Percentiles rank a stretch among this genome's conserved stretches.
These are phyloP conservation scores for Vitellaria paradoxa DNA, from an alignment of 179 eudicot species.

Conservation along the genomic window DNA sequence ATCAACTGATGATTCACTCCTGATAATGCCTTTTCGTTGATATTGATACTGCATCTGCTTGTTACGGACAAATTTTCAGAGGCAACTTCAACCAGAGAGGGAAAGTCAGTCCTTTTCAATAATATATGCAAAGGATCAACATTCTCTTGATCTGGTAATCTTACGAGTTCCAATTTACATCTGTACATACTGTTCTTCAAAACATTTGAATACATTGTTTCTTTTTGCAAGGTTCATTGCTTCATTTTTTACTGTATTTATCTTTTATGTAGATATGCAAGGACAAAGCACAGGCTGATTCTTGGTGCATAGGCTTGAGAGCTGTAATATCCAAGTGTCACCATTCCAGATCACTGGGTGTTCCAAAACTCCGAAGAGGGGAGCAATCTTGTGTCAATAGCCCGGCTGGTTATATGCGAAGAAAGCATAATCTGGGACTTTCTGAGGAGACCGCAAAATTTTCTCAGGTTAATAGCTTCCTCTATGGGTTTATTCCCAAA, in stretches of 20 bases:
- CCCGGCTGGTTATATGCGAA: conserved; percentile 35
- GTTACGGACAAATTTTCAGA: conserved; percentile 23
- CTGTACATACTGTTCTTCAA: neutral
- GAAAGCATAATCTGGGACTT: conserved; percentile 35
- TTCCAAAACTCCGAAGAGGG: conserved; percentile 23
- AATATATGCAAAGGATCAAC: conserved; percentile 26
- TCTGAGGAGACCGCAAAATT: conserved; percentile 18
- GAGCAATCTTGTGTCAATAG: conserved; percentile 38
- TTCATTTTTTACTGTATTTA: neutral
- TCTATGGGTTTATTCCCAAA: neutral
- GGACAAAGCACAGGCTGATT: conserved; percentile 40
- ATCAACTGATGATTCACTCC: conserved; percentile 9
- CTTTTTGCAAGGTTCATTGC: neutral
- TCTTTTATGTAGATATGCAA: conserved; percentile 35
- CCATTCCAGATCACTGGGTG: conserved; percentile 13
- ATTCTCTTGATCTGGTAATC: conserved; percentile 43
- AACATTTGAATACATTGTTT: neutral
- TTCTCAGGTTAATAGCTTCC: conserved; percentile 23
- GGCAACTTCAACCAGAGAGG: conserved; percentile 35
- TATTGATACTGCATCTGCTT: conserved; percentile 4
- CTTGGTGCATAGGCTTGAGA: conserved; percentile 40
- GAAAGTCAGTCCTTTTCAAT: conserved; percentile 40
- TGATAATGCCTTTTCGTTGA: conserved; percentile 7
- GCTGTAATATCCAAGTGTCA: conserved; percentile 30
- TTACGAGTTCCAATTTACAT: neutral